phyloP scores from a whole-genome alignment of 148 eudicot genomes.

The Pouteria glomerata region DNA sequence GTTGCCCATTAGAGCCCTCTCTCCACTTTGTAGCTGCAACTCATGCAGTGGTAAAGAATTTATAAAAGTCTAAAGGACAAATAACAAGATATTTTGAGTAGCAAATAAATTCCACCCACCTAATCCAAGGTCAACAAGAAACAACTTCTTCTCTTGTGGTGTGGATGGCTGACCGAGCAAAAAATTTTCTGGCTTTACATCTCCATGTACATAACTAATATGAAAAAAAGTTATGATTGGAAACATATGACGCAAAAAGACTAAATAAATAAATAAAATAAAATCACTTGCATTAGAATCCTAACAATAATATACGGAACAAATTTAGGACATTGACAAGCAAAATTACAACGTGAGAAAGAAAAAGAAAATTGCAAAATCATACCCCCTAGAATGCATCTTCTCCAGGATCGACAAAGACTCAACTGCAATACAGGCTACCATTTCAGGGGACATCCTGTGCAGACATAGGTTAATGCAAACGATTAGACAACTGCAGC shows the following conservation, averaged over 20 bases:
- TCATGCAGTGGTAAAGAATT: constrained; percentile 8
- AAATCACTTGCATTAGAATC: neutral
- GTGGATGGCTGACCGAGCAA: constrained; percentile 83
- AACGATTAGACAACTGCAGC: neutral
- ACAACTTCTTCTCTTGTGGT: constrained; percentile 75
- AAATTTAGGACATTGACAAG: neutral
- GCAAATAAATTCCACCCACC: constrained; percentile 31
- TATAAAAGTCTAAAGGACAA: neutral
- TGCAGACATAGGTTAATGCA: constrained; percentile 8
- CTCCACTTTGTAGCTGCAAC: constrained; percentile 85
- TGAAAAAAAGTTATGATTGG: constrained; percentile 10
- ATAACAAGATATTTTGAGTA: neutral
- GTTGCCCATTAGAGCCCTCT: constrained; percentile 56
- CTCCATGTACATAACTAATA: constrained; percentile 84
- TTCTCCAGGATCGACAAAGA: constrained; percentile 80
- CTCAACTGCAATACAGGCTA: constrained; percentile 85
- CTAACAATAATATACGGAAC: neutral
- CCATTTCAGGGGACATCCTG: constrained; percentile 94
- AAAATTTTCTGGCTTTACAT: constrained; percentile 90
- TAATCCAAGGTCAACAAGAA: constrained; percentile 84
- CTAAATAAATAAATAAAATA: neutral
- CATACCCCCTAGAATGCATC: constrained; percentile 81
- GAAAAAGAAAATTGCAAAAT: neutral
- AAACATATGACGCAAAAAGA: constrained; percentile 1
- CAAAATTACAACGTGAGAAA: neutral